phyloP scores from a whole-genome alignment of 208 protist species.

The Wallacemonas sp. region DNA sequence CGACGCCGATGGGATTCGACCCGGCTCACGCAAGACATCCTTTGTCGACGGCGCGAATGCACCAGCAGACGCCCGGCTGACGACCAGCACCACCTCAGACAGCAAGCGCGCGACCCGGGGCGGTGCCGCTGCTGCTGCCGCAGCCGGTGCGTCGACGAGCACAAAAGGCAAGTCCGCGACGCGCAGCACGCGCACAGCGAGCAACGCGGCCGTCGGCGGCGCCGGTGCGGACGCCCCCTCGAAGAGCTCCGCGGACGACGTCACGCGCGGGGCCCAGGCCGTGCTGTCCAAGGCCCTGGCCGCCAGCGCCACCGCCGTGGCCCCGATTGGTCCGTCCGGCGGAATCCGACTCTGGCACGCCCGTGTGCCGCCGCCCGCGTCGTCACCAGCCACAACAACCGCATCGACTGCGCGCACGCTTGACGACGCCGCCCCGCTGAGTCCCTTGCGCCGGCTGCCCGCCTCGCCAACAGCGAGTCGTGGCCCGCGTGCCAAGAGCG shows the following conservation, averaged over 20 bases:
- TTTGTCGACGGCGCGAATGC: neutral
- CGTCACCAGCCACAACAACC: neutral
- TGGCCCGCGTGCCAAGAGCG: neutral
- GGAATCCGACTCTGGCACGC: constrained; percentile 26
- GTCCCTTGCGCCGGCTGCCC: too few species aligned
- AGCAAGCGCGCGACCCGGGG: too few species aligned
- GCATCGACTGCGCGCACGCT: neutral
- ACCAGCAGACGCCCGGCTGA: too few species aligned
- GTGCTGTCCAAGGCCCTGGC: neutral
- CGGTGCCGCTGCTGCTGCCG: too few species aligned
- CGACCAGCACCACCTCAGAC: neutral
- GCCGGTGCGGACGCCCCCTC: neutral
- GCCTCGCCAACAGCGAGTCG: neutral
- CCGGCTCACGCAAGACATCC: neutral
- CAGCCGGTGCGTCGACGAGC: too few species aligned
- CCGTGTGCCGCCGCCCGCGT: neutral
- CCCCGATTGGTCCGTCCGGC: constrained; percentile 21
- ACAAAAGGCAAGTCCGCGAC: too few species aligned
- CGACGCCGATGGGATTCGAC: neutral
- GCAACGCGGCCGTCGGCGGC: neutral
- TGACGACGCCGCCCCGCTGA: neutral
- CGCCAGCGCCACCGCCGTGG: neutral
- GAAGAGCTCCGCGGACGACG: neutral
- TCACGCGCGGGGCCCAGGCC: neutral
- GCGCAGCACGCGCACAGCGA: too few species aligned